These are phyloP conservation scores for Raffaelea deltoideospora DNA, from an alignment of 2,329 filamentous ascomycete genomes.

Conservation along the genomic window DNA sequence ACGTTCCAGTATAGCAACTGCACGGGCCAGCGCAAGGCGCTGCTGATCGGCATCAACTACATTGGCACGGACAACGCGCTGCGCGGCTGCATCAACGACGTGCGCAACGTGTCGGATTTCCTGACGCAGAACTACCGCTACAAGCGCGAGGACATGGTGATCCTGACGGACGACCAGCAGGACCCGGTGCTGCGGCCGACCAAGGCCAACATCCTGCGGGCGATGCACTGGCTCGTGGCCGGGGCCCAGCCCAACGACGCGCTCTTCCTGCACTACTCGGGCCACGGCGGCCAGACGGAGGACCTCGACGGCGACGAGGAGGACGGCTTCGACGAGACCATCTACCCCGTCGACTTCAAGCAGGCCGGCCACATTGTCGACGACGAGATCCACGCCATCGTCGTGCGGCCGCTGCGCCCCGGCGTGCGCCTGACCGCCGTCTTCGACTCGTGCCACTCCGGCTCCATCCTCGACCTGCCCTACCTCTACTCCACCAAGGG, in stretches of 20 bases:
- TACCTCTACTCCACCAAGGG: slow-evolving; percentile 73
- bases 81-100: slow-evolving; percentile 67
- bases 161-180: slow-evolving; percentile 59
- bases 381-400: slow-evolving; percentile 62
- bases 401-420: slow-evolving; percentile 61
- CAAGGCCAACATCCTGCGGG: slow-evolving; percentile 59
- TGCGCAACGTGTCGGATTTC: slow-evolving; percentile 60
- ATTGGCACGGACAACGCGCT: slow-evolving; percentile 58
- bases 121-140: slow-evolving; percentile 54
- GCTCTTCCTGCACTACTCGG: slow-evolving; percentile 64
- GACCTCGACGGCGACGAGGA: slow-evolving; percentile 64
- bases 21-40: slow-evolving; percentile 55
- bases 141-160: slow-evolving; percentile 66
- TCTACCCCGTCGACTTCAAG: slow-evolving; percentile 63
- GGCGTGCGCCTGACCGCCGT: slow-evolving; percentile 77
- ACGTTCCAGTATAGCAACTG: slow-evolving; percentile 66
- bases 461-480: slow-evolving; percentile 60
- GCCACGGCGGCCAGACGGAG: slow-evolving; percentile 61
- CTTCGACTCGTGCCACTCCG: slow-evolving; percentile 70
- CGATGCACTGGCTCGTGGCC: slow-evolving; percentile 62
- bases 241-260: slow-evolving; percentile 60
- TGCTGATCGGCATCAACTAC: slow-evolving; percentile 72
- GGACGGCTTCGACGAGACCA: slow-evolving; percentile 64
- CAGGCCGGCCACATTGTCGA: slow-evolving; percentile 55
- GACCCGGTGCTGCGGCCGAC: slow-evolving; percentile 58